Base-by-base conservation (phyloP, 2,329 filamentous ascomycete species). In the Biscogniauxia marginata region DNA sequence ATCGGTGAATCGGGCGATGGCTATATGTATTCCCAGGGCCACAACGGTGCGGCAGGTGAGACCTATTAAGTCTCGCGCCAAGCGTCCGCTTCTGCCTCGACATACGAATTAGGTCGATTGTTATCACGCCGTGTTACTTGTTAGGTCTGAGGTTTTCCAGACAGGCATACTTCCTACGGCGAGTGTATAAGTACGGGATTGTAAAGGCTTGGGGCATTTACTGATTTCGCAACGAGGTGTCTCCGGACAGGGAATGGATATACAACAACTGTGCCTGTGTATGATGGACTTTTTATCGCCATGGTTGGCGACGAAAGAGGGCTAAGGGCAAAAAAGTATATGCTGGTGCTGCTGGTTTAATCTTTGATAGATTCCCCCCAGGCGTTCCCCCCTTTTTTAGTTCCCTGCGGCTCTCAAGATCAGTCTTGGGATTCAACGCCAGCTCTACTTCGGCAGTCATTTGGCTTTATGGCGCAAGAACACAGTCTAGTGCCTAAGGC, bases 1-100 rank as follows among this genome's bases (percentile, higher is more conserved):
- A 74, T 75, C 47, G 70, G 73, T 21, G 80, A 83, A 61, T 73
- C 74, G 16, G 72, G 71, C 46, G 73, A 73, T 20, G 69, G 70
- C 65, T 85, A 84, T 66, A 77, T 84, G 67, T 85, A 85, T 65
- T 72, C 72, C 24, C 80, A 84, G 63, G 68, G 76, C 23, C 84
- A 87, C 63, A 87, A 87, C 66, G 84, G 84, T 39, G 75, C 82
- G n/a, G 71, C 76, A 46, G 76, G 74, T 48, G 83, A 84, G 25
- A 76, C 76, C 49, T 85, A 83, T 67, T 83, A 77, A 70, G 59
- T 60, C 58, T 58, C 50, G 48, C 50, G 56, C 55, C 44, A 44
- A 58, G 55, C 58, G 59, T 58, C 60, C 51, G 56, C 43, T 25
- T 53, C 18, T 19, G 44, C 7, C n/a, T 18, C 21, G 34, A 20